These are phyloP conservation scores for Arthroderma sp. DNA, from an alignment of 2,329 filamentous ascomycete genomes.

Conservation along the genomic window DNA sequence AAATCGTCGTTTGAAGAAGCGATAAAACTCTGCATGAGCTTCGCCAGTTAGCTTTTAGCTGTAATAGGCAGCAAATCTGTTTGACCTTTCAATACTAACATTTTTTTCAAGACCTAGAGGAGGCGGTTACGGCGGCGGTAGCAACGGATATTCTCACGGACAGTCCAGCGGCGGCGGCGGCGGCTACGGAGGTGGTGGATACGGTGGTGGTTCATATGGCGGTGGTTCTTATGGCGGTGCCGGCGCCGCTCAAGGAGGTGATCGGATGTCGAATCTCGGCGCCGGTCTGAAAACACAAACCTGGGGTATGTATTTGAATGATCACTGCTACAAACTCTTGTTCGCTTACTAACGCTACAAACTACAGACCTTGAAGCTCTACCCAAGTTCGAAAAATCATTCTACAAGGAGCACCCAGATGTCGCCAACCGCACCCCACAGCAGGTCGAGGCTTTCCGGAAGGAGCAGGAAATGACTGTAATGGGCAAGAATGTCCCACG, in stretches of 20 bases:
- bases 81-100: constrained; percentile 8
- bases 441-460: constrained; percentile 81
- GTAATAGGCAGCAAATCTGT: neutral
- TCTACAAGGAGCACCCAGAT: constrained; percentile 88
- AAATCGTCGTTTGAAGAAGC: neutral
- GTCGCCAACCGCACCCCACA: constrained; percentile 60
- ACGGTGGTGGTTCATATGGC: constrained; percentile 11
- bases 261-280: constrained; percentile 88
- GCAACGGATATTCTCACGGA: constrained; percentile 40
- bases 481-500: constrained; percentile 71
- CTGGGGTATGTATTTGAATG: constrained; percentile 54
- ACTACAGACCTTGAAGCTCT: constrained; percentile 56
- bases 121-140: constrained; percentile 17
- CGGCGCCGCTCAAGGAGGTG: constrained; percentile 52
- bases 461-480: constrained; percentile 70
- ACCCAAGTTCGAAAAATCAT: constrained; percentile 97
- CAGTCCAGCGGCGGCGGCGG: constrained; percentile 29
- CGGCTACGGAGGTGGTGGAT: constrained; percentile 35
- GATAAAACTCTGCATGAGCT: neutral
- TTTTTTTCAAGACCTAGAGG: constrained; percentile 17
- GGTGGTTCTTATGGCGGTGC: constrained; percentile 18
- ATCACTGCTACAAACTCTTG: constrained; percentile 3
- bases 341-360: constrained; percentile 16
- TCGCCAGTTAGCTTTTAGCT: neutral
- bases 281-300: constrained; percentile 73